Percentiles rank a stretch among this genome's conserved stretches.
phyloP scores from a whole-genome alignment of 306 rosid genomes.

The Malus domestica region ASM211411v1 NC_041795.1:25463501-25464000 shows the following conservation, averaged over 20 bases:
- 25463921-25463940: no score
- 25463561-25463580: not conserved
- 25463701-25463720: not conserved
- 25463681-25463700: not conserved
- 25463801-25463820: not conserved
- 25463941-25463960: no score
- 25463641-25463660: not conserved
- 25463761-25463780: no score
- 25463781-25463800: no score
- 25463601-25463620: slow-evolving; percentile 5
- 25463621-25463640: not conserved
- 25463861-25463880: no score
- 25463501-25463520: not conserved
- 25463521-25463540: slow-evolving; percentile 2
- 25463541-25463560: not conserved
- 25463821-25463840: no score
- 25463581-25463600: not conserved
- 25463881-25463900: no score
- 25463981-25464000: no score
- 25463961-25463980: no score
- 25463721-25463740: not conserved
- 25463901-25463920: no score
- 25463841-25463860: no score
- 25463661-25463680: not conserved
- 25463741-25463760: not conserved